Base-by-base conservation (phyloP, 306 rosid genomes). In the Prosopis cineraria region DNA sequence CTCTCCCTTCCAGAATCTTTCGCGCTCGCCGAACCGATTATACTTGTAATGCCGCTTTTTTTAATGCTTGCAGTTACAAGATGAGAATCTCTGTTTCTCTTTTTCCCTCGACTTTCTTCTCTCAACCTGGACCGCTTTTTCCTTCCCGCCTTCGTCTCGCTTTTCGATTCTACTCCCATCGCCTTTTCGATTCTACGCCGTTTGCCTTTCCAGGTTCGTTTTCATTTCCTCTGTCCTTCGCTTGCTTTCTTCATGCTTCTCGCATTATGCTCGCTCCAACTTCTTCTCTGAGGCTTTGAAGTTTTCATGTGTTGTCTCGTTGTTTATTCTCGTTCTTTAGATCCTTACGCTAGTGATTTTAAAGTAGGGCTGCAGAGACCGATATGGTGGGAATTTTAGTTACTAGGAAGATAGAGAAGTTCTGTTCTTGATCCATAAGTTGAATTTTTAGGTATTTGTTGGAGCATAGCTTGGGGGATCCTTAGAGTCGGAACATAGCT, bases 41-140 rank as follows among this genome's bases (percentile, higher is more conserved):
- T 20, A 14, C 53, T 37, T 8, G 17, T 14, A 60, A 78, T 85
- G 79, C 74, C 89, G 68, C 72, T 86, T 88, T 87, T 87, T 89
- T 79, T 92, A 89, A 86, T 20, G 64, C 7, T 56, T 72, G 70
- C 72, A 0, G 33, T 22, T 27, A 0, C 96, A 80, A 77, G 79
- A 93, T 93, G 99, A 98, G 90, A 83, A 78, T 89, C 78, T 81
- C 87, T 50, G 66, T 88, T 62, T 79, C 89, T n/a, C 70, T 88
- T 37, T 80, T 86, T 77, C 84, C 85, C 83, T 87, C 87, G 24
- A 40, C 80, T 27, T 82, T 88, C 72, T 81, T 84, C 37, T 86
- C 90, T 8, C 80, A 78, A 0, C 68, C 83, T 65, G 34, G 83
- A 6, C 80, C 86, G 24, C 90, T 84, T 25, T 70, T 81, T 19